phyloP scores from a whole-genome alignment of 805 yeast species.

The Maudiozyma pseudohumilis region DNA sequence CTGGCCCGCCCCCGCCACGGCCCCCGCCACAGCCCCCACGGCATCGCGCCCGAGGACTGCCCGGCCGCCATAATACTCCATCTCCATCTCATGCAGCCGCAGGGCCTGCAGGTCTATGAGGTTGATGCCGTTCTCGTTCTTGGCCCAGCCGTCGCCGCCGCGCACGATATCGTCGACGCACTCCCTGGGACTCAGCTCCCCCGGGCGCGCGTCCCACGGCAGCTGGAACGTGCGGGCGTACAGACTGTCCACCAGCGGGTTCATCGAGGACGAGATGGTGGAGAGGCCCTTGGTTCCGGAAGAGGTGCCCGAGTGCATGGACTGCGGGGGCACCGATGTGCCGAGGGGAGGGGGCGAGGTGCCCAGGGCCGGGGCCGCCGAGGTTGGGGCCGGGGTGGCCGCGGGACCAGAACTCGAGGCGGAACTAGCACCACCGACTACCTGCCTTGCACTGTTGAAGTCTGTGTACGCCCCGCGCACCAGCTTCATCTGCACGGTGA shows the following conservation, averaged over 20 bases:
- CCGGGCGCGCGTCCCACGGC: slow-evolving; percentile 50
- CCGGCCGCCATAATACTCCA: slow-evolving; percentile 10
- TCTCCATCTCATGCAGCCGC: slow-evolving; percentile 20
- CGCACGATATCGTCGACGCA: slow-evolving; percentile 66
- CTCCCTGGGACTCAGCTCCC: slow-evolving; percentile 56
- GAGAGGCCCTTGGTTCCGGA: slow-evolving; percentile 11
- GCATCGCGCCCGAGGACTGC: not conserved
- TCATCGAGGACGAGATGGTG: slow-evolving; percentile 29
- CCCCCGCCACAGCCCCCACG: too few species aligned
- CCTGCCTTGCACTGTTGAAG: too few species aligned
- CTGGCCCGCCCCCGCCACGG: too few species aligned
- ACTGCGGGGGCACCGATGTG: not conserved
- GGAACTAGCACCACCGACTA: too few species aligned
- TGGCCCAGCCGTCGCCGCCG: slow-evolving; percentile 62
- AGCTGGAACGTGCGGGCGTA: slow-evolving; percentile 47
- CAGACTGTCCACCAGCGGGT: slow-evolving; percentile 41
- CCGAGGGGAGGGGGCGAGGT: not conserved
- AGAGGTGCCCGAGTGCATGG: not conserved
- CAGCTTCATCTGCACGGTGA: slow-evolving; percentile 44
- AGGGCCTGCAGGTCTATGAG: slow-evolving; percentile 27
- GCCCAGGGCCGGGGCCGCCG: not conserved
- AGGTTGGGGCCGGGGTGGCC: slow-evolving; percentile 1
- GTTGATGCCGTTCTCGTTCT: slow-evolving; percentile 29
- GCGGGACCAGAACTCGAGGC: slow-evolving; percentile 13
- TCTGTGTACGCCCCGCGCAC: slow-evolving; percentile 31